These are phyloP conservation scores for Rhizophora apiculata DNA, from an alignment of 345 rosid species.

Conservation along the genomic window DNA sequence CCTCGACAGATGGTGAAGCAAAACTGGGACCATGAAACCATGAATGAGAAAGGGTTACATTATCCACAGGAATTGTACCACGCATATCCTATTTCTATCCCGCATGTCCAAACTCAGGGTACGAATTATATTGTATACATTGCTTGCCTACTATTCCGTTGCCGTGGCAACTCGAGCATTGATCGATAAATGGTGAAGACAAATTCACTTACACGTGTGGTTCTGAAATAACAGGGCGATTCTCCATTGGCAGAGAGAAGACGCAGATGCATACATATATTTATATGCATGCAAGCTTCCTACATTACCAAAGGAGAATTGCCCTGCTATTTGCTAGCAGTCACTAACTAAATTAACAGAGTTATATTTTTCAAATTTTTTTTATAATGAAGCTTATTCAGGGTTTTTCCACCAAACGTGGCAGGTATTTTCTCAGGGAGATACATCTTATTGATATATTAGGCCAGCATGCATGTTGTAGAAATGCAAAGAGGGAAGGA, in stretches of 20 bases:
- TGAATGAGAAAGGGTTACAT: slow-evolving; percentile 21
- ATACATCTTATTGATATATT: too few species aligned
- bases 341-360: not conserved
- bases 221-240: slow-evolving; percentile 38
- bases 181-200: not conserved
- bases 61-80: slow-evolving; percentile 1
- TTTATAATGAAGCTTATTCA: too few species aligned
- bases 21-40: slow-evolving; percentile 34
- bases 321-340: slow-evolving; percentile 45
- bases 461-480: too few species aligned
- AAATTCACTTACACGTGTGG: slow-evolving; percentile 12
- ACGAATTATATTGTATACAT: slow-evolving; percentile 28
- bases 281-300: too few species aligned
- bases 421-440: too few species aligned
- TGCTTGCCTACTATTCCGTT: not conserved
- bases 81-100: slow-evolving; percentile 28
- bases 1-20: not conserved
- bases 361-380: too few species aligned
- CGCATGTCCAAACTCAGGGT: slow-evolving; percentile 31
- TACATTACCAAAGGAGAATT: slow-evolving; percentile 63
- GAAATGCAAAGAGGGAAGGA: too few species aligned
- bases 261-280: not conserved
- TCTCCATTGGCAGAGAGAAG: slow-evolving; percentile 39
- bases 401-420: too few species aligned
- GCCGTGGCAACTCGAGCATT: not conserved